Evolutionary conservation across 805 yeast species (phyloP).

Genomic region (Pichia manshurica): DNA sequence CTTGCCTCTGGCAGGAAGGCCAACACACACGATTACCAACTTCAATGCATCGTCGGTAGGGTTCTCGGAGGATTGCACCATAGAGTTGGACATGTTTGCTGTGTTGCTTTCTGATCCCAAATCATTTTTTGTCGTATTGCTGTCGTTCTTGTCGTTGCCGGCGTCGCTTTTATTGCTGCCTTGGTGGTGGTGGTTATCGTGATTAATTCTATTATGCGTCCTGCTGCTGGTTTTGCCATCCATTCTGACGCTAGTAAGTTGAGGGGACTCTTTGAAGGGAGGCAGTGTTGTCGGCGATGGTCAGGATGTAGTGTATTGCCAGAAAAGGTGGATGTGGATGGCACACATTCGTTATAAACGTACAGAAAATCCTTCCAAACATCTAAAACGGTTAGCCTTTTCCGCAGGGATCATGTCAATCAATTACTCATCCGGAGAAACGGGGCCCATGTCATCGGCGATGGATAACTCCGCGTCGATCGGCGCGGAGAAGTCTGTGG

Average conservation of each 20-base stretch:
- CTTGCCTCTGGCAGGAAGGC: conserved; percentile 74
- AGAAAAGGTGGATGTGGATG: too few relatives aligned
- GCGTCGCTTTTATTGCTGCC: neutral
- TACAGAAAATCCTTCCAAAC: too few relatives aligned
- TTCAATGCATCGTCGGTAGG: conserved; percentile 30
- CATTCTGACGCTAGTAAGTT: too few relatives aligned
- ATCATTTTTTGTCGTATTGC: neutral
- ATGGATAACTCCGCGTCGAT: neutral
- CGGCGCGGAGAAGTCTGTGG: neutral
- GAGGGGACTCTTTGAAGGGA: too few relatives aligned
- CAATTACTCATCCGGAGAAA: conserved; percentile 10
- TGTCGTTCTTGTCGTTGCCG: neutral
- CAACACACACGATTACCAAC: conserved; percentile 65
- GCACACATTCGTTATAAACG: too few relatives aligned
- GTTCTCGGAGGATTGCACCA: neutral
- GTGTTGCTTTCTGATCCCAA: too few relatives aligned
- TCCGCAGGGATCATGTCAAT: neutral
- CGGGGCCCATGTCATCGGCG: neutral
- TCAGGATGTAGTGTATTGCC: neutral
- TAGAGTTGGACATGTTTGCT: neutral
- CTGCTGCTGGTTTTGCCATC: too few relatives aligned
- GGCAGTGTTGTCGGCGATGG: too few relatives aligned
- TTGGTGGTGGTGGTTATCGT: too few relatives aligned
- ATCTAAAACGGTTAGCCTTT: too few relatives aligned
- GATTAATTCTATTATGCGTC: too few relatives aligned